Evolutionary conservation across 139 green algal species (phyloP), one percentile per base, ranked within the genome.

Genomic region (Bryopsis sp.): DNA sequence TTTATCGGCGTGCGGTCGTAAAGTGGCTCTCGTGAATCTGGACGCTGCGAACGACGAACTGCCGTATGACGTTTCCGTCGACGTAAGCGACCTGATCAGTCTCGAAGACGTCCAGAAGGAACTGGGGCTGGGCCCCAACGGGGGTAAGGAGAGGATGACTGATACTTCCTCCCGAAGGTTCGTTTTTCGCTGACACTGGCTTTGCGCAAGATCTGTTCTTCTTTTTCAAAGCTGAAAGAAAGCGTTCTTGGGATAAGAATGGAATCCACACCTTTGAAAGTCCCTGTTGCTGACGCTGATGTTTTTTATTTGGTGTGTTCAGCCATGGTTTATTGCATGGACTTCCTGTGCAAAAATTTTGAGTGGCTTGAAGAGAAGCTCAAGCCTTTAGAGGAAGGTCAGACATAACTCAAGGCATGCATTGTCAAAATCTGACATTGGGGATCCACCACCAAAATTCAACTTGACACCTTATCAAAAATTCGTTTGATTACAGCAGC

Each of bases 11-110:
- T 24, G 8, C 39, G 79, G 81, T 0, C 74, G 85, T 5, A 78
- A 81, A 39, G 58, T 70, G 1, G 81, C 81, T 1, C 66, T 94
- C 2, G 72, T 97, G 8, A 97, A 97, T 74, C 60, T 97, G 28
- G 90, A 97, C 68, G 89, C 90, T 47, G 90, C 88, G 3, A 95
- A 95, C 67, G 90, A 97, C 54, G 35, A 58, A 3, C 71, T 90
- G 50, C 85, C 87, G 7, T 95, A 94, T 69, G 78, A 74, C 38
- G 79, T 81, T 3, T 77, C 75, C 6, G 74, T 92, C 11, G 86
- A 95, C 67, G 74, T 95, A 0, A 62, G 48, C 1, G 86, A 92
- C 29, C 75, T 95, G 15, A 77, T 92, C 2, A 47, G 54, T n/a
- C 43, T 89, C 31, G 79, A 87, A 59, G 61, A 72, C 39, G 80